Conservation (phyloP, 257 asterid species). For the Scutellaria minor region DNA sequence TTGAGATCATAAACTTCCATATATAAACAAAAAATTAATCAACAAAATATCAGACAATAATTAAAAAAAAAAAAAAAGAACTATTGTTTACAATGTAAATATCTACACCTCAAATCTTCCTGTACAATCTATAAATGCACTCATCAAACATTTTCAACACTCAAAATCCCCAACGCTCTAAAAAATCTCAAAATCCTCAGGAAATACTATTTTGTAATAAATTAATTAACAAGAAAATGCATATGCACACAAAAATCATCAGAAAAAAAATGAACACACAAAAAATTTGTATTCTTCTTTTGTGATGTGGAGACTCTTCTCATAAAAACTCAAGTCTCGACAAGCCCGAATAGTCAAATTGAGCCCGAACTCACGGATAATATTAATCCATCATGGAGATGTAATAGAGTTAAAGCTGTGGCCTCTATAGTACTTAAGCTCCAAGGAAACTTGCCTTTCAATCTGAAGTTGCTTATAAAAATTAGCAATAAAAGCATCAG, state of each 20-base stretch:
- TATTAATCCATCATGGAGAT: constrained; percentile 48
- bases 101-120: background rate
- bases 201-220: background rate
- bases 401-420: constrained; percentile 57
- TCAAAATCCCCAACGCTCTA: background rate
- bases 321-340: constrained; percentile 25
- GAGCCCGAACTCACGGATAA: background rate
- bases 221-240: background rate
- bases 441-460: constrained; percentile 85
- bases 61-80: background rate
- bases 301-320: constrained; percentile 15
- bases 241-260: background rate
- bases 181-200: background rate
- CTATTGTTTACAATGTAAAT: background rate
- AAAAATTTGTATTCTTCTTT: background rate
- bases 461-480: constrained; percentile 65
- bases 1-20: background rate
- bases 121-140: constrained; percentile 3
- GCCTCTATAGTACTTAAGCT: constrained; percentile 63
- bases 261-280: background rate
- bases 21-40: background rate
- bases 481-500: constrained; percentile 84
- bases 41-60: background rate
- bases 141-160: background rate
- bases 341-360: background rate